Evolutionary conservation across 2,329 filamentous ascomycete genomes (phyloP), one percentile per base, ranked within the genome.

Genomic region (Clonostachys solani): DNA sequence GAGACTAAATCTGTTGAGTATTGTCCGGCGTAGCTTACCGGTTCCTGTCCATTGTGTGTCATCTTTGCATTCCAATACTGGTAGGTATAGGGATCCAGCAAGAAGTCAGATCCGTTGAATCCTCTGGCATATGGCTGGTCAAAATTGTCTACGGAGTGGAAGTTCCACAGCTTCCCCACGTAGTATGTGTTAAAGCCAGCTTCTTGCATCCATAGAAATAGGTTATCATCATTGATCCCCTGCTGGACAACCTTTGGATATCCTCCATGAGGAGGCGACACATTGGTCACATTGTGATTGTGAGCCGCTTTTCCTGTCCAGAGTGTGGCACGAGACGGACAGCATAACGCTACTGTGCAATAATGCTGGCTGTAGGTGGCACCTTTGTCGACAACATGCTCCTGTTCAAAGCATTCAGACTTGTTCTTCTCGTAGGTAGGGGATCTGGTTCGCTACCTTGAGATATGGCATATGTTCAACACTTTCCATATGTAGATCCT

Each of bases 41-140:
- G 80, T 0, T 66, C 56, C 2, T 81, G 74, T 1, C 70, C 64
- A 53, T 89, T 84, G 9, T 78, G 72, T 49, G 84, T 77, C 58
- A 81, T 84, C 7, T 76, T 83, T 2, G 78, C 71, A 57, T 88
- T 87, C 17, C 81, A 70, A 58, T 88, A 89, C 29, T 77, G 68
- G 58, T 89, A 89, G 0, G 84, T 88, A 52, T 73, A 78, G 0
- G 84, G 84, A 50, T 88, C 83, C 2, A 87, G 66, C 2, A 86
- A 66, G 53, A 85, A 73, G 42, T 68, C 62, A 1, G 78, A 80
- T 0, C 70, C 71, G 19, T 72, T 83, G 65, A 76, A 86, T 2
- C 81, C 83, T 4, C 66, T 69, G 0, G 76, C 67, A 47, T 68
- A 72, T 0, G 81, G 75, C 15, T 68, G 63, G 50, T 78, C 55